These are phyloP conservation scores for Boletus sp. DNA, from an alignment of 768 basidiomycete species.

Conservation along the genomic window DNA sequence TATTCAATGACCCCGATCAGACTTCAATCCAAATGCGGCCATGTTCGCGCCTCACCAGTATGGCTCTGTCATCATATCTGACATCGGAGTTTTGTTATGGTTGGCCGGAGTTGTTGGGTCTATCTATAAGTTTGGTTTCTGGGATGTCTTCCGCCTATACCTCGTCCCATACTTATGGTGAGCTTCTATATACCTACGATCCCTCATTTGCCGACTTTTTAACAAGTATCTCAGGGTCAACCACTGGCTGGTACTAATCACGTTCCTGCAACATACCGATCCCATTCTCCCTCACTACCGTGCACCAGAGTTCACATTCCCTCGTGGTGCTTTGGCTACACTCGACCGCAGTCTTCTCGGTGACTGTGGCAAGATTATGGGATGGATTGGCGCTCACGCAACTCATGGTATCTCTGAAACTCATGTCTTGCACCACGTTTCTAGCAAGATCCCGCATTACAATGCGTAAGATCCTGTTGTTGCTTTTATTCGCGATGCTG, in stretches of 20 bases:
- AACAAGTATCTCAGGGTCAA: conserved; percentile 58
- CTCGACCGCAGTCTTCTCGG: conserved; percentile 82
- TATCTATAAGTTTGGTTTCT: conserved; percentile 62
- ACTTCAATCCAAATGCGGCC: conserved; percentile 74
- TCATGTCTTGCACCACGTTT: conserved; percentile 89
- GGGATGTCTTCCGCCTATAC: conserved; percentile 75
- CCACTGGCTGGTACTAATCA: conserved; percentile 96
- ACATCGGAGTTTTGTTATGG: conserved; percentile 79
- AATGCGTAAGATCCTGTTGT: conserved; percentile 50
- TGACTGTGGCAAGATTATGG: conserved; percentile 75
- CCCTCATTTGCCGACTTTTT: neutral
- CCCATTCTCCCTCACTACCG: conserved; percentile 94
- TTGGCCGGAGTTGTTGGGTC: conserved; percentile 54
- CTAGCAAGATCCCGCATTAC: conserved; percentile 96
- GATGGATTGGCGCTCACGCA: conserved; percentile 79
- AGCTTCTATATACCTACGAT: neutral
- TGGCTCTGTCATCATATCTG: conserved; percentile 75
- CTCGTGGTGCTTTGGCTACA: conserved; percentile 89
- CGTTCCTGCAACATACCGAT: conserved; percentile 98
- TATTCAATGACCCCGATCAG: conserved; percentile 28
- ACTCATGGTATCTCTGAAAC: conserved; percentile 95
- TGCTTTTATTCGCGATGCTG: neutral
- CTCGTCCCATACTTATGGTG: conserved; percentile 86
- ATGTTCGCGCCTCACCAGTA: conserved; percentile 87
- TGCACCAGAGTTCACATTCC: conserved; percentile 84